These are phyloP conservation scores for Arxiozyma slooffiae DNA, from an alignment of 1,139 yeast species.

Conservation along the genomic window DNA sequence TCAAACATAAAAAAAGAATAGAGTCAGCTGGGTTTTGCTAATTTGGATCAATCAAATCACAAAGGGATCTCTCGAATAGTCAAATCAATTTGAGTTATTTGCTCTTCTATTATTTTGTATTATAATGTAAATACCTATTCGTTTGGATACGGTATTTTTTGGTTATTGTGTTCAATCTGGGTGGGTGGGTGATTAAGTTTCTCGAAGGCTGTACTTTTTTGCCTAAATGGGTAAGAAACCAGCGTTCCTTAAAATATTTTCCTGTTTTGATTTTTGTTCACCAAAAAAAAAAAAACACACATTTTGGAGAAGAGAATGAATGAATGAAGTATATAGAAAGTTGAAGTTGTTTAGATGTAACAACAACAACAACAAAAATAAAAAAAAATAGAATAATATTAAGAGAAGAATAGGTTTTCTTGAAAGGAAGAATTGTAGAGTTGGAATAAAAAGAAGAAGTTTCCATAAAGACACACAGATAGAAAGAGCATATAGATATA, in stretches of 20 bases:
- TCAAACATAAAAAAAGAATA: not conserved
- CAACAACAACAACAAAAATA: too few species aligned
- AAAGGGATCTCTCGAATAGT: not conserved
- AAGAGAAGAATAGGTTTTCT: too few species aligned
- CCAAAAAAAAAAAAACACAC: too few species aligned
- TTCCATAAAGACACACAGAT: conserved; percentile 13
- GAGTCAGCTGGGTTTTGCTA: not conserved
- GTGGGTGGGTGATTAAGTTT: not conserved
- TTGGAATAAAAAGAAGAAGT: conserved; percentile 23
- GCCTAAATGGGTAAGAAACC: not conserved
- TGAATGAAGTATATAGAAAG: too few species aligned
- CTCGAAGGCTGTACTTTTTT: not conserved
- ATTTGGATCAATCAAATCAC: not conserved
- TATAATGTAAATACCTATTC: too few species aligned
- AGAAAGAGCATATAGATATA: conserved; percentile 6
- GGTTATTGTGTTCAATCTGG: too few species aligned
- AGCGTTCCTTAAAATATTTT: not conserved
- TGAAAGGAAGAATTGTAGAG: too few species aligned
- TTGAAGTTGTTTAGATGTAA: too few species aligned
- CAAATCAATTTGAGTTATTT: not conserved
- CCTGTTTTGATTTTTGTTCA: too few species aligned
- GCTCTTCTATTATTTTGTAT: too few species aligned
- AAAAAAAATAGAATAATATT: not conserved
- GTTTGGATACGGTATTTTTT: too few species aligned
- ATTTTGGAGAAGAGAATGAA: too few species aligned